Percentiles rank a stretch among this genome's conserved stretches.
phyloP scores from a whole-genome alignment of 805 yeast species.

The Saccharomycopsis synnaedendra region DNA sequence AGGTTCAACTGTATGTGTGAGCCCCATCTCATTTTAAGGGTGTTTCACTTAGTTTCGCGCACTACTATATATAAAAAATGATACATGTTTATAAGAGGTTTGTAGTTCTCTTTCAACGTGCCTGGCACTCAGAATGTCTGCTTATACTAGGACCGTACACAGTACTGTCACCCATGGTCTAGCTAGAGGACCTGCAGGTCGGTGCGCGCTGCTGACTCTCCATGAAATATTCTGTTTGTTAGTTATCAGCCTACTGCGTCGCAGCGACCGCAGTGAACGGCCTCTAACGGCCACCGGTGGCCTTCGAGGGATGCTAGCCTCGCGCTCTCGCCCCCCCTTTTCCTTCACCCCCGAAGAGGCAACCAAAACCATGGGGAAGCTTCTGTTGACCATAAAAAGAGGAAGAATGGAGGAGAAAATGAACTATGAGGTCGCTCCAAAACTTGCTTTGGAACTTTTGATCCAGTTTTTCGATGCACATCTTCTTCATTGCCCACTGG shows the following conservation, averaged over 20 bases:
- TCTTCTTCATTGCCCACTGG: slow-evolving; percentile 64
- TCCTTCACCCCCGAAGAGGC: slow-evolving; percentile 46
- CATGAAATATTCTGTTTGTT: slow-evolving; percentile 11
- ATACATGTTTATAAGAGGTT: no score
- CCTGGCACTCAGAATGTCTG: no score
- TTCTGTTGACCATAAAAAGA: slow-evolving; percentile 38
- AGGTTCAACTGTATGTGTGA: no score
- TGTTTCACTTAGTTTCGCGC: no score
- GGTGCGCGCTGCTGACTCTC: slow-evolving; percentile 1
- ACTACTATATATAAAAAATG: no score
- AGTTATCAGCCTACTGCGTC: slow-evolving; percentile 3
- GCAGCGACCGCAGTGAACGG: no score
- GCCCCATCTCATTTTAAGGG: no score
- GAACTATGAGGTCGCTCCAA: slow-evolving; percentile 40
- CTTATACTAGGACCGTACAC: slow-evolving; percentile 1
- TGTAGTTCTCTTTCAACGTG: no score
- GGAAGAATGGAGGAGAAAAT: slow-evolving; percentile 41
- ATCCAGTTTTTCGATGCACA: slow-evolving; percentile 46
- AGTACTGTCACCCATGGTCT: not conserved
- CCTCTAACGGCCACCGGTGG: no score
- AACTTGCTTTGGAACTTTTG: slow-evolving; percentile 36
- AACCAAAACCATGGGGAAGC: slow-evolving; percentile 34
- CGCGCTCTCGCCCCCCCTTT: slow-evolving; percentile 26
- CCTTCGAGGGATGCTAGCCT: no score
- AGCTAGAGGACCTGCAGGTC: not conserved